phyloP scores from a whole-genome alignment of 1,284 basidiomycete genomes.

The Stereum hirsutum region DNA sequence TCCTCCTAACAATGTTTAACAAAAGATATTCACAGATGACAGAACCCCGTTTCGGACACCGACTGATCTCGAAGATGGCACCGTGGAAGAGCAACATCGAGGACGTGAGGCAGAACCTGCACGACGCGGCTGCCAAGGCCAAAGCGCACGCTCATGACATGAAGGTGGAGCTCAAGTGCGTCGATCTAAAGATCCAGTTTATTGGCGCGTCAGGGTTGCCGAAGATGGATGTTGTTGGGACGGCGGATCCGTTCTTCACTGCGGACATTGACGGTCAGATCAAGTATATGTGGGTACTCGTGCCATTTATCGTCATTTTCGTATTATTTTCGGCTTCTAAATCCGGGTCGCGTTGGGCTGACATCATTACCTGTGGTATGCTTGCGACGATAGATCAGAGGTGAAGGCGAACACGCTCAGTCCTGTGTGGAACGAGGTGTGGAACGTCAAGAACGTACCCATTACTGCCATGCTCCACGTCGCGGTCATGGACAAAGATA shows the following conservation, averaged over 20 bases:
- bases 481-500: slow-evolving; percentile 58
- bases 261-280: slow-evolving; percentile 55
- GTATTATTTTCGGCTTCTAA: too few relatives aligned
- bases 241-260: slow-evolving; percentile 64
- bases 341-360: too few relatives aligned
- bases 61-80: too few relatives aligned
- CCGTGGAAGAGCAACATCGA: too few relatives aligned
- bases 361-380: too few relatives aligned
- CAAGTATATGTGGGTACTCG: slow-evolving; percentile 52
- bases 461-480: slow-evolving; percentile 45
- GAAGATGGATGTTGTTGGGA: slow-evolving; percentile 60
- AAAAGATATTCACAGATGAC: too few relatives aligned
- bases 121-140: background rate
- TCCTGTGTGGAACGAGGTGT: slow-evolving; percentile 70
- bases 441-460: slow-evolving; percentile 66
- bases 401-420: slow-evolving; percentile 46
- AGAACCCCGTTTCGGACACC: too few relatives aligned
- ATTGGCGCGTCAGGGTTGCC: slow-evolving; percentile 61
- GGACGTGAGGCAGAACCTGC: too few relatives aligned
- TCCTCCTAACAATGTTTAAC: too few relatives aligned
- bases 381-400: too few relatives aligned
- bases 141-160: background rate
- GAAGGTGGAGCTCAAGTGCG: slow-evolving; percentile 25
- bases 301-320: too few relatives aligned
- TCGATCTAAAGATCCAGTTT: slow-evolving; percentile 53